Evolutionary conservation across 768 basidiomycete species (phyloP), one percentile per base, ranked within the genome.

Genomic region (Crassisporium funariophilum): DNA sequence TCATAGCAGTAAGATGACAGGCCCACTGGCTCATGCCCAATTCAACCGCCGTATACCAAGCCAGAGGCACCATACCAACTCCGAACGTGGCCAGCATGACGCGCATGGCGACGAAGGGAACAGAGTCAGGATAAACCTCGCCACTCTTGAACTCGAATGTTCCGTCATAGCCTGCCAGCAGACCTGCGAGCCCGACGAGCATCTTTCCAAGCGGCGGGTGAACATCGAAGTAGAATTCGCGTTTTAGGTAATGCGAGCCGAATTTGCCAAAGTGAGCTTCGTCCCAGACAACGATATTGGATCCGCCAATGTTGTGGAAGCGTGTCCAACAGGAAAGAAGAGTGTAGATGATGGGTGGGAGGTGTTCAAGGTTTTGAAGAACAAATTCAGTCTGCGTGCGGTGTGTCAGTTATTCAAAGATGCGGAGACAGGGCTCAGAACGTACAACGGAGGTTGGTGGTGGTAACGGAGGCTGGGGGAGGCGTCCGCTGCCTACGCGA

Each of bases 211-310:
- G 77, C 0, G 97, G 97, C 4, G 97, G 97, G 60, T 99, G 97
- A 20, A 98, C 97, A 61, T 99, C 97, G 65, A 98, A 98, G 76
- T 98, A 98, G 71, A 98, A 98, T 66, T 97, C 93, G 61, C 94
- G 89, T 69, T 98, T 97, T 69, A 99, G 84, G 69, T 99, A 98
- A 69, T 98, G 88, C 41, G 91, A 91, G 41, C 92, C 97, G 69
- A 99, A 98, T 71, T 99, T 98, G 57, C 97, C 97, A 68, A 98
- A 99, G 69, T 99, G 97, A 29, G 97, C 95, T 75, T 99, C 97
- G 67, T 99, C 97, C 97, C 95, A 98, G 49, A 98, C 84, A 67
- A 99, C 95, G 53, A 79, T 63, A 60, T 87, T 79, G 24, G 90
- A 78, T 46, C 83, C 81, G 10, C 97, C 95, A 37, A 99, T 99